Percentiles rank a stretch among this genome's conserved stretches.
phyloP scores from a whole-genome alignment of 2,329 filamentous ascomycete genomes.

The Biscogniauxia marginata region DNA sequence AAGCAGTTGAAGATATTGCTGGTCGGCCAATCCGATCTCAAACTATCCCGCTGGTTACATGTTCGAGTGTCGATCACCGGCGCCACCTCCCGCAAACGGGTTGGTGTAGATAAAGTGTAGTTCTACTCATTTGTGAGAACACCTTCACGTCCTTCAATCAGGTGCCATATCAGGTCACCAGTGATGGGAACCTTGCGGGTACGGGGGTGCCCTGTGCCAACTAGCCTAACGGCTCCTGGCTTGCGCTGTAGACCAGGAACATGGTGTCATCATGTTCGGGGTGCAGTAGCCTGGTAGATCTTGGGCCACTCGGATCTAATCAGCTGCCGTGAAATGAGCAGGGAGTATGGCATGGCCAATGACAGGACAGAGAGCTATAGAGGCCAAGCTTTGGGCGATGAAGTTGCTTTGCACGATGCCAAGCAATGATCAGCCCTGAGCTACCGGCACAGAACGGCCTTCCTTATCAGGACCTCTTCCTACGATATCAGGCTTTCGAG shows the following conservation, averaged over 20 bases:
- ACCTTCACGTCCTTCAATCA: conserved; percentile 11
- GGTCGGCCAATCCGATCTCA: conserved; percentile 10
- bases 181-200: not conserved
- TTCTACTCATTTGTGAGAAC: conserved; percentile 9
- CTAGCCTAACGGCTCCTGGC: not conserved
- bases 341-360: conserved; percentile 8
- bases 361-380: conserved; percentile 3
- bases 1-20: conserved; percentile 10
- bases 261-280: conserved; percentile 3
- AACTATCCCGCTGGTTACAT: conserved; percentile 6
- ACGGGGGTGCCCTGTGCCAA: not conserved
- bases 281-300: conserved; percentile 6
- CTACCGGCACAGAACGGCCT: conserved; percentile 10
- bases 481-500: conserved; percentile 1
- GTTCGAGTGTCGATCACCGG: conserved; percentile 19
- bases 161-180: conserved; percentile 2
- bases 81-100: conserved; percentile 19
- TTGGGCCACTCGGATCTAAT: conserved; percentile 7
- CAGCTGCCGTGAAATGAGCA: conserved; percentile 11
- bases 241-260: conserved; percentile 5
- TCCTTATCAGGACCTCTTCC: conserved; percentile 14
- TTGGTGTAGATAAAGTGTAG: conserved; percentile 10
- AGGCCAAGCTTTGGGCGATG: conserved; percentile 14
- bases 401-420: conserved; percentile 13
- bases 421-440: conserved; percentile 23